These are phyloP conservation scores for Ophiostoma piceae DNA, from an alignment of 2,329 filamentous ascomycete genomes.

Conservation along the genomic window DNA sequence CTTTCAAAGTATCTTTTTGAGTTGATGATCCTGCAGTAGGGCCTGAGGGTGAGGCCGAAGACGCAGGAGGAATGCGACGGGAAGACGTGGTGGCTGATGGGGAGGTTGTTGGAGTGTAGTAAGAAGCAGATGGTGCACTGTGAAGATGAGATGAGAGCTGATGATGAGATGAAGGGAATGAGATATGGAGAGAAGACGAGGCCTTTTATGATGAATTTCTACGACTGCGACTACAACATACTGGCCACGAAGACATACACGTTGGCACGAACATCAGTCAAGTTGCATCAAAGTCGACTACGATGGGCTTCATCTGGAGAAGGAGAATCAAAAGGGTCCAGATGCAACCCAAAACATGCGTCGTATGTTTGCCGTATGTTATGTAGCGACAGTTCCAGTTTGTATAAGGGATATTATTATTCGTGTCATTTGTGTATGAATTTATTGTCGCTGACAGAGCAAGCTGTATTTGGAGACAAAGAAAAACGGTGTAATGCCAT, in stretches of 20 bases:
- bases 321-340: background rate
- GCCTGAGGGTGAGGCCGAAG: slow-evolving; percentile 24
- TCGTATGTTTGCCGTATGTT: slow-evolving; percentile 25
- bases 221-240: no score
- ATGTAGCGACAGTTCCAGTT: background rate
- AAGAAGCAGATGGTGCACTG: background rate
- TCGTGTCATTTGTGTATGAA: background rate
- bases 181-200: background rate
- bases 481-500: background rate
- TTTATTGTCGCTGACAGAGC: background rate
- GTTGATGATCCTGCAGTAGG: slow-evolving; percentile 12
- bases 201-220: background rate
- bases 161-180: background rate
- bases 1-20: background rate
- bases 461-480: background rate
- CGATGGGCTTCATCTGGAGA: background rate
- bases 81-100: slow-evolving; percentile 27
- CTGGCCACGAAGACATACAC: background rate
- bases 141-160: background rate
- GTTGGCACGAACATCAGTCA: background rate
- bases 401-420: background rate
- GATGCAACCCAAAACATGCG: slow-evolving; percentile 20
- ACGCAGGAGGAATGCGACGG: slow-evolving; percentile 25
- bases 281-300: background rate
- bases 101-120: background rate